phyloP scores from a whole-genome alignment of 495 filamentous ascomycete species.

The Endocarpon pusillum region DNA sequence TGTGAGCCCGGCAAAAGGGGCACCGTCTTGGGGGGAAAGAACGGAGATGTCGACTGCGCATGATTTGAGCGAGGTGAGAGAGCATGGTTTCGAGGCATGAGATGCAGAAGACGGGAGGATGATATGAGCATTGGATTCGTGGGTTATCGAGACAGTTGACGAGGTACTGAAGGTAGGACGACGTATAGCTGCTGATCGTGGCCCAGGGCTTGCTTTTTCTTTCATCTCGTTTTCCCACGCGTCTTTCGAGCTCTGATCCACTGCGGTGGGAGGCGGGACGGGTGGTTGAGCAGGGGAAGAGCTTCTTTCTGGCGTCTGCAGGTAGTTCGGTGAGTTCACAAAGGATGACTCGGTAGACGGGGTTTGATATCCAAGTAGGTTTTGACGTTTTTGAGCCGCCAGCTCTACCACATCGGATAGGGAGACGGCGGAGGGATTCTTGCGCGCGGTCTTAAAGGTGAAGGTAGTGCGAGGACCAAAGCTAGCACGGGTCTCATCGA shows the following conservation, averaged over 20 bases:
- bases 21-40: slow-evolving; percentile 36
- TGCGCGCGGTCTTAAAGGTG: slow-evolving; percentile 47
- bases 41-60: slow-evolving; percentile 69
- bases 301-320: slow-evolving; percentile 30
- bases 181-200: slow-evolving; percentile 19
- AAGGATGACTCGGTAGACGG: slow-evolving; percentile 32
- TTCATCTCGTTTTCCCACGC: too few species aligned
- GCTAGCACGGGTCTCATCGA: slow-evolving; percentile 37
- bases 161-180: slow-evolving; percentile 43
- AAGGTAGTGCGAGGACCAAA: slow-evolving; percentile 53
- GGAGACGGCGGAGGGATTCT: slow-evolving; percentile 38
- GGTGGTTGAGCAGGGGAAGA: slow-evolving; percentile 23
- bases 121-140: slow-evolving; percentile 25
- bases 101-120: slow-evolving; percentile 54
- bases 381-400: slow-evolving; percentile 27
- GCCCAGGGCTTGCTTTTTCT: slow-evolving; percentile 2
- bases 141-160: slow-evolving; percentile 43
- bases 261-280: slow-evolving; percentile 9
- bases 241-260: slow-evolving; percentile 8
- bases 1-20: slow-evolving; percentile 56
- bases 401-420: slow-evolving; percentile 37
- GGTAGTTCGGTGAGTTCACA: slow-evolving; percentile 33
- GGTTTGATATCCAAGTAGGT: slow-evolving; percentile 25
- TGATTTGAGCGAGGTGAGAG: slow-evolving; percentile 48
- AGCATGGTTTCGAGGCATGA: slow-evolving; percentile 48